Base-by-base conservation (phyloP, 148 eudicot species). In the Chenopodium berlandieri region DNA sequence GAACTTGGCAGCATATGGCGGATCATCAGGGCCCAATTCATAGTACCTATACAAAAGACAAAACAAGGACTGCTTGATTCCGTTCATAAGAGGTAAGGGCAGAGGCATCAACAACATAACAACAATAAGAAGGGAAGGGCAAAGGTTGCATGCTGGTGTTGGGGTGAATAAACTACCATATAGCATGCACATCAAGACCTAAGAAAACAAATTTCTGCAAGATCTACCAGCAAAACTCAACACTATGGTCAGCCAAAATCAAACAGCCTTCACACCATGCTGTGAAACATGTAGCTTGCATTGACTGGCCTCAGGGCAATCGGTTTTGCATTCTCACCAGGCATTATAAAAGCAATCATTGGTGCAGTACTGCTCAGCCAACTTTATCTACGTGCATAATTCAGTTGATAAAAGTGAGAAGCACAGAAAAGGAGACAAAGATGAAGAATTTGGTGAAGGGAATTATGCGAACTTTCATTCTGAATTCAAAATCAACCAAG, bases 1-100 rank as follows among this genome's bases (percentile, higher is more conserved):
- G 83, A 95, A 95, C 83, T 90, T 95, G 72, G 98, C 98, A 78
- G 92, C 94, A 75, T 94, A 94, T 9, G 98, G 97, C 69, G 97
- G 98, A 90, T 95, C 98, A 78, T 93, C 91, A 40, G 95, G 93
- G 84, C 91, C 89, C 87, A 95, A 76, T 71, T 93, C 98, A 63
- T 93, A 94, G 87, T 94, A 94, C 91, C 98, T 94, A 76, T 60
- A 67, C 65, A 77, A 75, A 62, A 58, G 79, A 68, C 58, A 73
- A 76, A 63, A 50, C 71, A 32, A 74, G 22, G 69, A 80, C 16
- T 52, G 56, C 16, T 52, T 52, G 56, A 50, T 37, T 50, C 56
- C 11, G 56, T 52, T 52, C 56, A 52, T 52, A 10, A 52, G 56
- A 52, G 13, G 2, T 52, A 52, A 9, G 56, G 56, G 16, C 56